Base-by-base conservation (phyloP, 2,329 filamentous ascomycete genomes). In the Penicillium sp. region DNA sequence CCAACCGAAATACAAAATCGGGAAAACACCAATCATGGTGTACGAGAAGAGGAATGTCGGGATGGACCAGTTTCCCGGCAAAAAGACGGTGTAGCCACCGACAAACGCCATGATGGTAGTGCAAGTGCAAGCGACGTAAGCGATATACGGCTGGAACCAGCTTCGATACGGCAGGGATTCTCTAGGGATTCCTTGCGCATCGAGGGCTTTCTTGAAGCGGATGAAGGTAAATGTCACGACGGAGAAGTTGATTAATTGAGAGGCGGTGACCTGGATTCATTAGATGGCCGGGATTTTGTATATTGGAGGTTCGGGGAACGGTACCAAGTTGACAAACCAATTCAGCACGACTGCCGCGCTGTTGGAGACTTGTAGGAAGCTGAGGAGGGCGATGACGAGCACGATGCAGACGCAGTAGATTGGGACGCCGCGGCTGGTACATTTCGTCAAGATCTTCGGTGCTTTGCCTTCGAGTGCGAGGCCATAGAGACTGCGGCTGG, bases 1-100 rank as follows among this genome's bases (percentile, higher is more conserved):
- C 86, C 88, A 93, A 5, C 82, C 83, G 3, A 87, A 40, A 67
- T 83, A 92, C 2, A 93, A 74, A 0, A 86, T 60, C 0, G 88
- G 88, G 66, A 89, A 90, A 2, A 91, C 73, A 5, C 81, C 82
- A 47, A 92, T 82, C 80, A 90, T 90, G 45, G 86, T 84, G 70
- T 92, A 92, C 72, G 85, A 88, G 71, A 91, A 90, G 27, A 93
- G 71, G 68, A 93, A 94, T 6, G 82, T 84, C 6, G 86, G 81
- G 0, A 88, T 67, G 55, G 84, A 80, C 89, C 88, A 93, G 4
- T 81, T 79, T 3, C 78, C 79, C 0, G 87, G 85, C 43, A 92
- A 69, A 64, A 93, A 94, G 1, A 92, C 88, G 0, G 86, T 81
- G 58, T 92, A 93, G 0, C 89, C 89, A 8, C 87, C 84, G 1